These are phyloP conservation scores for Dendryphion nanum DNA, from an alignment of 2,329 filamentous ascomycete genomes.

Conservation along the genomic window DNA sequence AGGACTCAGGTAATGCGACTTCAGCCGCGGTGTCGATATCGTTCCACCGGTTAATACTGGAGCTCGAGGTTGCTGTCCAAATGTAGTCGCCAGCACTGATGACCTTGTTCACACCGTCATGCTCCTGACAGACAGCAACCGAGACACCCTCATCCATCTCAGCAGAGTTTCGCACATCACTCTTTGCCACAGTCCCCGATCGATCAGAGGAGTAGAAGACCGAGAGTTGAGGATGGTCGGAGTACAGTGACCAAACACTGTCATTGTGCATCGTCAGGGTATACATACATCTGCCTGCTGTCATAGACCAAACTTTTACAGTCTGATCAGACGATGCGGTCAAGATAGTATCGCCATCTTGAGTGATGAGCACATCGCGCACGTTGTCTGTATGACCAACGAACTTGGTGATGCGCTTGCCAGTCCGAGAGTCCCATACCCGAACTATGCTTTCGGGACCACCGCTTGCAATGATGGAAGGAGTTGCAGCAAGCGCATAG, in stretches of 20 bases:
- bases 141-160: constrained; percentile 87
- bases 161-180: constrained; percentile 73
- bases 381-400: constrained; percentile 96
- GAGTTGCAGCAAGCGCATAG: constrained; percentile 80
- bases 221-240: constrained; percentile 77
- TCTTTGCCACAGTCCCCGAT: constrained; percentile 92
- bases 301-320: constrained; percentile 96
- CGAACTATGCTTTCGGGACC: constrained; percentile 92
- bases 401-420: constrained; percentile 91
- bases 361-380: constrained; percentile 83
- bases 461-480: constrained; percentile 82
- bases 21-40: constrained; percentile 78
- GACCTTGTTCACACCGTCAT: constrained; percentile 72
- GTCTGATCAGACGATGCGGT: constrained; percentile 95
- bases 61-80: constrained; percentile 87
- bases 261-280: constrained; percentile 99
- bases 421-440: constrained; percentile 86
- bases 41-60: constrained; percentile 88
- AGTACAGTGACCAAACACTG: constrained; percentile 94
- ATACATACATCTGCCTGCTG: constrained; percentile 92
- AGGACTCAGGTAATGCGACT: constrained; percentile 56
- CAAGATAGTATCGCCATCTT: constrained; percentile 85
- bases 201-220: constrained; percentile 95
- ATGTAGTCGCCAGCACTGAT: constrained; percentile 69
- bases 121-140: constrained; percentile 87